Evolutionary conservation across 345 rosid genomes (phyloP), one percentile per base, ranked within the genome.

Genomic region (Pseudoturritis turrita): DNA sequence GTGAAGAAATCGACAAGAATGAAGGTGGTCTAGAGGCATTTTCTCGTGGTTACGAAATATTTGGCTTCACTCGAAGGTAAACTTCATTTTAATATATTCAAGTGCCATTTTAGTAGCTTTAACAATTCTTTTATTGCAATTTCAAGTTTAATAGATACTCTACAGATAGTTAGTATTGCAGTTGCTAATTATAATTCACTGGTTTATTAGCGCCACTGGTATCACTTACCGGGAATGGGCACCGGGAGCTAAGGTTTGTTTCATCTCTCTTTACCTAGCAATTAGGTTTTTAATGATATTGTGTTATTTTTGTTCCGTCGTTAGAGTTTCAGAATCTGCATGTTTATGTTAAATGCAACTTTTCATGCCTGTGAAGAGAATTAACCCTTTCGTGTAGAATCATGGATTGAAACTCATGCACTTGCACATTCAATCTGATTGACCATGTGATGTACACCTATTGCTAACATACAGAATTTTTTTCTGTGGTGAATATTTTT

Each of bases 201-300:
- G 78, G 26, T 62, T 82, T 81, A 83, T 72, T 87, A 91, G 98
- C 78, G 86, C 78, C 76, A 85, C 86, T 51, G 98, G 98, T 62
- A 81, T 89, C 81, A 91, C 95, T 46, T 94, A 91, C 73, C 80
- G 97, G 69, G 98, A 94, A 80, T 94, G 98, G 98, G 97, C 98
- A 53, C 98, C 98, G 1, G 98, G 95, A 88, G 98, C 98, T 23
- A 88, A 79, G 97, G 98, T 94, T 65, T 72, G 88, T 84, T 67
- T 65, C 40, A 56, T 68, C 36, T 43, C 53, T 50, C 26, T 62
- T n/a, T 55, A 25, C n/a, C 49, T 33, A 33, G 8, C 3, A 9
- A 54, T 45, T 35, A 13, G 29, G 4, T 15, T 10, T 61, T 31
- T 31, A 23, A 10, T 46, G 50, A 22, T 13, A 23, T 46, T 61